Evolutionary conservation across 2,329 filamentous ascomycete species (phyloP).

Genomic region (Myriosclerotinia duriaeana): DNA sequence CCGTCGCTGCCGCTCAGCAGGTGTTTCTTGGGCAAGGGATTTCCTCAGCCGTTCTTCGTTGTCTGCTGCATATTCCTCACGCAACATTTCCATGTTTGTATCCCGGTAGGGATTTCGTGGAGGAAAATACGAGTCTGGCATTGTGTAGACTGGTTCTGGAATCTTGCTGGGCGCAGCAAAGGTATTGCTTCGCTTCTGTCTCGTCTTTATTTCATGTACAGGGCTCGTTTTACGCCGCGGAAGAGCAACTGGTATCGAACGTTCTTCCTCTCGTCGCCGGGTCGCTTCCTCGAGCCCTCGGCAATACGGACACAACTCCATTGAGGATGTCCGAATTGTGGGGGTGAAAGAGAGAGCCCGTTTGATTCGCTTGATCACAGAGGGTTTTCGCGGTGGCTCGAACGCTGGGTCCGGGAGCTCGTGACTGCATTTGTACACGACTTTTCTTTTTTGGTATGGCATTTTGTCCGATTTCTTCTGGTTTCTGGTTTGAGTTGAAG

Average conservation of each 20-base stretch:
- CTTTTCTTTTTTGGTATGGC: not conserved
- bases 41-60: not conserved
- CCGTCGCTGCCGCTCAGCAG: not conserved
- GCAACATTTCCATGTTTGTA: not conserved
- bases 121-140: not conserved
- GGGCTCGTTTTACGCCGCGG: no score
- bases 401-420: not conserved
- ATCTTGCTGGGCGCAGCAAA: no score
- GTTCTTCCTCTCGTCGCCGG: not conserved
- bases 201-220: no score
- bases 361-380: not conserved
- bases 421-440: not conserved
- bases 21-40: not conserved
- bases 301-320: not conserved
- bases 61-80: not conserved
- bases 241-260: no score
- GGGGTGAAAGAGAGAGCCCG: not conserved
- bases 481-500: accelerated
- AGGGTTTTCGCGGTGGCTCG: not conserved
- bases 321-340: not conserved
- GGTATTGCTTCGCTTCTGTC: not conserved
- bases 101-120: conserved; percentile 3
- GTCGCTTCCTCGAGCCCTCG: not conserved
- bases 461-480: not conserved
- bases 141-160: no score